Conservation (phyloP, 129 eudicot species). For the Lactuca sativa region DNA sequence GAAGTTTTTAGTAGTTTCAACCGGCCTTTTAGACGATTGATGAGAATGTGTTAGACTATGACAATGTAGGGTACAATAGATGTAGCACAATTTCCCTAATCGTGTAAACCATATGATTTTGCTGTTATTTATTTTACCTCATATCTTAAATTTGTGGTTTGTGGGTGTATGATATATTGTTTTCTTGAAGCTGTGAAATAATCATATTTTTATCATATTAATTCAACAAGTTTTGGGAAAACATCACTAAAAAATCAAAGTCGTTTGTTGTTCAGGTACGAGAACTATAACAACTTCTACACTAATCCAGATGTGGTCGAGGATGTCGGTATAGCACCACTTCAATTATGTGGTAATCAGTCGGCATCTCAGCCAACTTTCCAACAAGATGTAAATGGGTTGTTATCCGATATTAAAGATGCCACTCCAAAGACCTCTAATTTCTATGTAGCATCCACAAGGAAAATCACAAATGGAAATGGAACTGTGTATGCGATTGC, state of each 20-base stretch:
- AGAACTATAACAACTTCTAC: constrained; percentile 49
- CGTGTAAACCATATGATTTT: too few relatives aligned
- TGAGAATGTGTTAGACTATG: too few relatives aligned
- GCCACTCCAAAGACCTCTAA: constrained; percentile 67
- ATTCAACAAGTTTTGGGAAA: not conserved
- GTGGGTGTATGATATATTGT: not conserved
- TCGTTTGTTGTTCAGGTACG: constrained; percentile 49
- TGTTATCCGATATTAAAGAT: constrained; percentile 43
- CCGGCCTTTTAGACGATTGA: too few relatives aligned
- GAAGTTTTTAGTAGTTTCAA: too few relatives aligned
- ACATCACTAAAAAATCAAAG: not conserved
- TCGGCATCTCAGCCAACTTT: constrained; percentile 49
- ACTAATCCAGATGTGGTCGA: constrained; percentile 39
- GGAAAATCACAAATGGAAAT: constrained; percentile 30
- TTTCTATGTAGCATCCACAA: constrained; percentile 54
- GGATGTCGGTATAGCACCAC: constrained; percentile 48
- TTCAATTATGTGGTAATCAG: constrained; percentile 56
- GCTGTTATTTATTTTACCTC: too few relatives aligned
- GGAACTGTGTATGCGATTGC: constrained; percentile 47
- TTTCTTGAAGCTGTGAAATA: not conserved
- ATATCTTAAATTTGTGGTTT: too few relatives aligned
- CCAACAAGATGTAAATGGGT: constrained; percentile 27
- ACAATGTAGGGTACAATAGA: too few relatives aligned
- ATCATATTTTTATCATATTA: not conserved
- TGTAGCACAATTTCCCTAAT: too few relatives aligned